Percentiles rank a stretch among this genome's conserved stretches.
phyloP scores from a whole-genome alignment of 176 grass and related monocot species.

The Lolium rigidum region DNA sequence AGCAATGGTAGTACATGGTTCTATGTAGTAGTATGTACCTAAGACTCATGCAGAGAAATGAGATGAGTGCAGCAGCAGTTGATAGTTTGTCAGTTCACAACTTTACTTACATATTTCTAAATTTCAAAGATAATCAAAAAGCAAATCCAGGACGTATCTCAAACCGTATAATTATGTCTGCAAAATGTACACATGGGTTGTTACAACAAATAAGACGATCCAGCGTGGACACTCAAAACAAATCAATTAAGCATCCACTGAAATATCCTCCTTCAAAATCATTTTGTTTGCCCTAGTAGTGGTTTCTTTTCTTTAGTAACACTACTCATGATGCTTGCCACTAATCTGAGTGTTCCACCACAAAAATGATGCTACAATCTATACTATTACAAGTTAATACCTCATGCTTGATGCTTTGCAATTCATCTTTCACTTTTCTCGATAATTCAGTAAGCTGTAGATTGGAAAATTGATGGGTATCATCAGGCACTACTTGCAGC shows the following conservation, averaged over 20 bases:
- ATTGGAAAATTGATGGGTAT: background rate
- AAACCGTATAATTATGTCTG: background rate
- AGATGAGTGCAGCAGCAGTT: background rate
- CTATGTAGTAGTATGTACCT: slow-evolving; percentile 2
- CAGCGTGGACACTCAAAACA: slow-evolving; percentile 23
- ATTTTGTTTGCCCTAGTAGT: background rate
- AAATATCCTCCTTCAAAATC: background rate
- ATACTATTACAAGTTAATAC: slow-evolving; percentile 38
- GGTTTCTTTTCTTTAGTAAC: background rate
- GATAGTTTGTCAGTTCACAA: slow-evolving; percentile 10
- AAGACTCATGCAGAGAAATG: slow-evolving; percentile 20
- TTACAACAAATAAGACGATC: slow-evolving; percentile 43
- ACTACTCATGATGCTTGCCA: background rate
- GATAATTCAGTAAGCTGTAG: background rate
- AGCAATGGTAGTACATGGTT: slow-evolving; percentile 22
- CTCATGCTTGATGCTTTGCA: background rate
- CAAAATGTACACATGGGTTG: slow-evolving; percentile 30
- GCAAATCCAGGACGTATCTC: background rate
- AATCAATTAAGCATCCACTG: background rate
- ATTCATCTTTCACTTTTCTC: background rate
- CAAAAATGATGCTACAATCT: slow-evolving; percentile 8
- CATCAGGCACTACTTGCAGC: slow-evolving; percentile 46
- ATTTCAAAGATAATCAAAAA: background rate
- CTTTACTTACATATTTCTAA: background rate
- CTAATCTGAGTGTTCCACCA: background rate